Evolutionary conservation across 2,329 filamentous ascomycete genomes (phyloP).

Genomic region (Pseudovirgaria hyperparasitica): DNA sequence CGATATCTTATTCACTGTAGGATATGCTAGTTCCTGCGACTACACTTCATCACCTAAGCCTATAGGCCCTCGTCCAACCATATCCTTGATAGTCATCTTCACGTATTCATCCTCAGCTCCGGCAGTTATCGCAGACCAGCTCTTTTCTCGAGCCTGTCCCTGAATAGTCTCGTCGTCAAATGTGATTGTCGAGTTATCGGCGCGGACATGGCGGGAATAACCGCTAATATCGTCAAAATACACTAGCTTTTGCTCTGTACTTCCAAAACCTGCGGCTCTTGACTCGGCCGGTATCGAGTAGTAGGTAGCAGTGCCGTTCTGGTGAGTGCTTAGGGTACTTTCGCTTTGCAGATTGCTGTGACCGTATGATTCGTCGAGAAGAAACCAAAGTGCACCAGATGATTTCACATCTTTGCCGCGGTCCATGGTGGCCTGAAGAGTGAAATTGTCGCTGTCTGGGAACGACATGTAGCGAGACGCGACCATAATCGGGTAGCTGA

Average conservation of each 20-base stretch:
- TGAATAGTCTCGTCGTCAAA: constrained; percentile 32
- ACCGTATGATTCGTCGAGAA: constrained; percentile 47
- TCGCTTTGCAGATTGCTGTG: constrained; percentile 12
- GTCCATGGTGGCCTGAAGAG: constrained; percentile 34
- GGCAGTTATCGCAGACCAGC: constrained; percentile 3
- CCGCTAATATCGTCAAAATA: constrained; percentile 35
- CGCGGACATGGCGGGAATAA: constrained; percentile 45
- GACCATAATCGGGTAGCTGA: constrained; percentile 49
- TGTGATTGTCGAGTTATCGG: constrained; percentile 41
- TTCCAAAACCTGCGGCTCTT: constrained; percentile 40
- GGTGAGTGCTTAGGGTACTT: constrained; percentile 33
- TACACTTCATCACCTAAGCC: too few relatives aligned
- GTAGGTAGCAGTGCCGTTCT: constrained; percentile 47
- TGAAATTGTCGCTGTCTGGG: constrained; percentile 24
- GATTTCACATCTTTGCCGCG: constrained; percentile 37
- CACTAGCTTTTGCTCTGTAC: constrained; percentile 44
- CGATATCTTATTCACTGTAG: too few relatives aligned
- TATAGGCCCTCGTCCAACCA: constrained; percentile 21
- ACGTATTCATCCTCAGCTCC: too few relatives aligned
- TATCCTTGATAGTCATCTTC: constrained; percentile 11
- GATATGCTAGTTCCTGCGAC: too few relatives aligned
- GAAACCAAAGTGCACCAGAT: constrained; percentile 38
- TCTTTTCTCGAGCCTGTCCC: constrained; percentile 6
- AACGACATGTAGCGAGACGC: constrained; percentile 37
- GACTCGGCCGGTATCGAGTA: constrained; percentile 33